A percentile compares a stretch with the other conserved stretches of the same genome.
phyloP scores from a whole-genome alignment of 192 early-diverging fungal species.

The Lunasporangiospora selenospora region DNA sequence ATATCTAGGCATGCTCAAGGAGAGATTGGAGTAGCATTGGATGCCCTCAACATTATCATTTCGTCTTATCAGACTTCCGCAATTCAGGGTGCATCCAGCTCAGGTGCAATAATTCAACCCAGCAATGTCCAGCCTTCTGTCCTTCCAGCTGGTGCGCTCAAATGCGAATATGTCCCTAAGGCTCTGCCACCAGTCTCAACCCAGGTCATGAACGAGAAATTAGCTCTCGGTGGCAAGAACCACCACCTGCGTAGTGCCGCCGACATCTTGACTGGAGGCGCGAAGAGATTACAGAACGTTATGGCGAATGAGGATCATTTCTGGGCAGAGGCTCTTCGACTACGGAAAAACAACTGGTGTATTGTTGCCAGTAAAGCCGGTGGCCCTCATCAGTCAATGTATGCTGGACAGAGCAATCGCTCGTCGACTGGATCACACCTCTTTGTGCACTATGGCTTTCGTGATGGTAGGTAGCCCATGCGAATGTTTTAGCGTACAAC shows the following conservation, averaged over 20 bases:
- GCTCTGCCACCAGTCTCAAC: not conserved
- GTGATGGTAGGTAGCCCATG: slow-evolving; percentile 39
- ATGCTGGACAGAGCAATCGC: slow-evolving; percentile 1
- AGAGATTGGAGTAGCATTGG: slow-evolving; percentile 39
- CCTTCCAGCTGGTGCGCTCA: slow-evolving; percentile 34
- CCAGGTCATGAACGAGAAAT: slow-evolving; percentile 27
- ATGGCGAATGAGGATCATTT: slow-evolving; percentile 45
- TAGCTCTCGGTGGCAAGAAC: slow-evolving; percentile 37
- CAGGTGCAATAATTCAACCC: not conserved
- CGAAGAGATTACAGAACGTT: slow-evolving; percentile 23
- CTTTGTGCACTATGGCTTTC: slow-evolving; percentile 42
- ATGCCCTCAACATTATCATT: slow-evolving; percentile 43
- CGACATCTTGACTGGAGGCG: slow-evolving; percentile 36
- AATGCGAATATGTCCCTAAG: slow-evolving; percentile 27
- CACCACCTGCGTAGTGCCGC: slow-evolving; percentile 33
- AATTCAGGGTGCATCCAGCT: not conserved
- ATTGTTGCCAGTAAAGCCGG: slow-evolving; percentile 28
- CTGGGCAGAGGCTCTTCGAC: slow-evolving; percentile 28
- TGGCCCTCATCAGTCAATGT: not conserved
- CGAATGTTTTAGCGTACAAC: no score
- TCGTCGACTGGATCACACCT: slow-evolving; percentile 25
- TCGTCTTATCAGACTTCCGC: slow-evolving; percentile 24
- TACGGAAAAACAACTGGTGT: slow-evolving; percentile 46
- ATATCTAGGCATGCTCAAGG: slow-evolving; percentile 47
- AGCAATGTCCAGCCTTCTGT: slow-evolving; percentile 1